Evolutionary conservation across 106 monocot genomes (phyloP).

Genomic region (Allium cepa): DNA sequence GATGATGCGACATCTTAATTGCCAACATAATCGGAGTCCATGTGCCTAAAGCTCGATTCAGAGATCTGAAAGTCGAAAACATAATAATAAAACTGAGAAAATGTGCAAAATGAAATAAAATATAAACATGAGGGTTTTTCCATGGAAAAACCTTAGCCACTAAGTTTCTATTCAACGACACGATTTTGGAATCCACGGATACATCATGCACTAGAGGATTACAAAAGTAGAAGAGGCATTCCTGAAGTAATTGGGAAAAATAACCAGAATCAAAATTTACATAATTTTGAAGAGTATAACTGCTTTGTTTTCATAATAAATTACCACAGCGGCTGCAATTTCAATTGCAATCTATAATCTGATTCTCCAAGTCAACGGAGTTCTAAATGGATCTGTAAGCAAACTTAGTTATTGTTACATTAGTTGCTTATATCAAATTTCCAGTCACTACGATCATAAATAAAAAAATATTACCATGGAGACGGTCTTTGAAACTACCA

Average conservation of each 20-base stretch:
- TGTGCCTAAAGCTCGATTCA: conserved; percentile 26
- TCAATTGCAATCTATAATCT: conserved; percentile 68
- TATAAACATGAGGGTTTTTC: too few relatives aligned
- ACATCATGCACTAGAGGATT: conserved; percentile 54
- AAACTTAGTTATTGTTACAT: neutral
- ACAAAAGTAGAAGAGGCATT: conserved; percentile 76
- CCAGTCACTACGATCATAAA: neutral
- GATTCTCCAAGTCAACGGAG: conserved; percentile 79
- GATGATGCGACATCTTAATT: conserved; percentile 18
- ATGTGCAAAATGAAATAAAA: neutral
- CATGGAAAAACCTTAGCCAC: conserved; percentile 54
- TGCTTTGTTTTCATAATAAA: neutral
- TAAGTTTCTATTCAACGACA: conserved; percentile 64
- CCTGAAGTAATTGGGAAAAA: conserved; percentile 32
- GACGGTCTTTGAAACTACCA: conserved; percentile 71
- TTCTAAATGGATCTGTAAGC: conserved; percentile 77
- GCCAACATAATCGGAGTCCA: neutral
- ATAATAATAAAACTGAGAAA: neutral
- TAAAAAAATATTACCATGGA: conserved; percentile 48
- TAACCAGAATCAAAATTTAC: neutral
- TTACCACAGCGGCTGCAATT: conserved; percentile 82
- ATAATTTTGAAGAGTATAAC: neutral
- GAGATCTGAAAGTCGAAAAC: conserved; percentile 33
- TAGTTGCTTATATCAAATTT: conserved; percentile 1
- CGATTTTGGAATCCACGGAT: conserved; percentile 50